phyloP scores from a whole-genome alignment of 176 grass and related monocot genomes.

The Aegilops speltoides region DNA sequence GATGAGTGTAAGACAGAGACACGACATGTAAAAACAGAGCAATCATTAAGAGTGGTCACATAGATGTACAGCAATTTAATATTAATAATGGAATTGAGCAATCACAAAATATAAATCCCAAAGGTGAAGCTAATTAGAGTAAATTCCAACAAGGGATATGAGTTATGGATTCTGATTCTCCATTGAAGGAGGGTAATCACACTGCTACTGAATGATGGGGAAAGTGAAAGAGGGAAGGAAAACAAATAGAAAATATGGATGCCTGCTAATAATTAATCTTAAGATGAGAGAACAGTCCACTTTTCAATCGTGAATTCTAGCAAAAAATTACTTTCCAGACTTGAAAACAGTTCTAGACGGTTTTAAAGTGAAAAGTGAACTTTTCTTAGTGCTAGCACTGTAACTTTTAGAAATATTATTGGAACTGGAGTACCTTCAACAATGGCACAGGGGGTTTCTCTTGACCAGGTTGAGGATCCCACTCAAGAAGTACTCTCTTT shows the following conservation, averaged over 20 bases:
- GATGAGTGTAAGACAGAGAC: neutral
- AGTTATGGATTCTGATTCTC: neutral
- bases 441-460: slow-evolving; percentile 76
- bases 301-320: neutral
- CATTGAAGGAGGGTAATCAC: neutral
- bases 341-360: neutral
- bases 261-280: neutral
- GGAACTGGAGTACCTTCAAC: slow-evolving; percentile 64
- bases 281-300: neutral
- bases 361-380: neutral
- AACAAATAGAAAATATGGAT: slow-evolving; percentile 18
- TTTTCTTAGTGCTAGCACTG: neutral
- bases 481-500: slow-evolving; percentile 88
- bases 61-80: neutral
- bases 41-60: neutral
- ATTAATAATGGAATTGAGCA: neutral
- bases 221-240: slow-evolving; percentile 11
- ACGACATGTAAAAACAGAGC: neutral
- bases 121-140: neutral
- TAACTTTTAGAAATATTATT: slow-evolving; percentile 30
- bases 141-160: neutral
- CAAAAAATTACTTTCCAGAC: neutral
- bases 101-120: neutral
- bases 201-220: neutral
- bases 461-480: slow-evolving; percentile 90